Evolutionary conservation across 257 asterid species (phyloP).

Genomic region (Solanum chmielewskii): DNA sequence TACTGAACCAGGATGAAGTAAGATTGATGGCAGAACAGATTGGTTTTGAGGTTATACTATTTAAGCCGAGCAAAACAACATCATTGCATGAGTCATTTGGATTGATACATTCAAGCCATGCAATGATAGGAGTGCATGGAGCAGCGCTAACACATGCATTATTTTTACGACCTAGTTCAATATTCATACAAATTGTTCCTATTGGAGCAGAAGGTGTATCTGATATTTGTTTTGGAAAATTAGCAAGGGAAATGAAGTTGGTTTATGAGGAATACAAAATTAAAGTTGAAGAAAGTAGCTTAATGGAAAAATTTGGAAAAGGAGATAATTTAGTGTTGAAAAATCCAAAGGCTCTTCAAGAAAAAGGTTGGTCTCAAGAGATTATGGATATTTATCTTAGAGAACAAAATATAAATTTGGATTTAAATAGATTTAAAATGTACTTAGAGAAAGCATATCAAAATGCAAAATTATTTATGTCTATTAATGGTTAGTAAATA

Average conservation of each 20-base stretch:
- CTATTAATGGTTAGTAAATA: not conserved
- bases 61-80: not conserved
- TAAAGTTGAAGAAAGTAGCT: not conserved
- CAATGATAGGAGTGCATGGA: conserved; percentile 7
- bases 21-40: not conserved
- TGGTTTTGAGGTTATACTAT: not conserved
- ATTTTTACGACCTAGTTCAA: not conserved
- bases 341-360: conserved; percentile 2
- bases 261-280: conserved; percentile 1
- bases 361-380: conserved; percentile 1
- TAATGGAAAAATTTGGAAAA: not conserved
- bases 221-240: not conserved
- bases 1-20: not conserved
- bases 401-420: conserved; percentile 3
- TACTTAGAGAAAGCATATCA: conserved; percentile 1
- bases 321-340: not conserved
- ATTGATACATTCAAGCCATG: conserved; percentile 2
- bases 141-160: conserved; percentile 7
- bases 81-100: not conserved
- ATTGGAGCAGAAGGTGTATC: not conserved
- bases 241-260: not conserved
- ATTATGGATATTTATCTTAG: conserved; percentile 6
- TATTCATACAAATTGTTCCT: conserved; percentile 1
- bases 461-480: not conserved
- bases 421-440: not conserved